Evolutionary conservation across 352 stramenopile species (phyloP).

Genomic region (Globisporangium middletonii): DNA sequence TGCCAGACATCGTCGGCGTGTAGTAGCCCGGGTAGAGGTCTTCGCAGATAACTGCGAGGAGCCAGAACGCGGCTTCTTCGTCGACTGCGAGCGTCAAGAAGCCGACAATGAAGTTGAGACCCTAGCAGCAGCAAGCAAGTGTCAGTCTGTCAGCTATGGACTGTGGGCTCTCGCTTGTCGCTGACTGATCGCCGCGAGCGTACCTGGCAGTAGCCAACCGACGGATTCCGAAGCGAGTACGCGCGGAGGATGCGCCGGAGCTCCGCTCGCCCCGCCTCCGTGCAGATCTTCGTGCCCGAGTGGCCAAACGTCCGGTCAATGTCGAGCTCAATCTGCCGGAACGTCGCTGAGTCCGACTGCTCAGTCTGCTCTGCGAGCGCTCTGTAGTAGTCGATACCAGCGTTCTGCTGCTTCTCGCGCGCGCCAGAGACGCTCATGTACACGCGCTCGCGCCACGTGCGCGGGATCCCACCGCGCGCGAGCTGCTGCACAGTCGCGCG

Average conservation of each 20-base stretch:
- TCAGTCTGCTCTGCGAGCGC: constrained; percentile 38
- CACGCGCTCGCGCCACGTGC: constrained; percentile 52
- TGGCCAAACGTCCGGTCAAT: constrained; percentile 84
- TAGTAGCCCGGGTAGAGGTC: constrained; percentile 88
- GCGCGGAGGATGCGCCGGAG: constrained; percentile 69
- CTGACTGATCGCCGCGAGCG: background rate
- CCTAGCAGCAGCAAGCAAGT: constrained; percentile 13
- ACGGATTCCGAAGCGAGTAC: constrained; percentile 76
- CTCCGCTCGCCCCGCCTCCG: constrained; percentile 36
- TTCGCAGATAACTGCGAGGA: constrained; percentile 85
- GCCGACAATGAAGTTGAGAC: constrained; percentile 87
- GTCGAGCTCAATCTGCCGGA: constrained; percentile 83
- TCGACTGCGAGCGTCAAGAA: constrained; percentile 75
- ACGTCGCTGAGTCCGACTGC: constrained; percentile 42
- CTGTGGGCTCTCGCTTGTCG: too few species aligned
- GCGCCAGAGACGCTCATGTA: constrained; percentile 68
- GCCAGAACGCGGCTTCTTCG: constrained; percentile 88
- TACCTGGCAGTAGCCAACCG: constrained; percentile 83
- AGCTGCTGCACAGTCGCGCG: constrained; percentile 28
- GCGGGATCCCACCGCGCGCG: constrained; percentile 45
- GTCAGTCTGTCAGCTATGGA: too few species aligned
- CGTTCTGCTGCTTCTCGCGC: constrained; percentile 48
- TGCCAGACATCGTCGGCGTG: constrained; percentile 84
- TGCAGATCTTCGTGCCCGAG: constrained; percentile 57
- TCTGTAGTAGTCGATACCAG: constrained; percentile 40